Conservation (phyloP, 2,329 filamentous ascomycete genomes). For the Geosmithia morbida region DNA sequence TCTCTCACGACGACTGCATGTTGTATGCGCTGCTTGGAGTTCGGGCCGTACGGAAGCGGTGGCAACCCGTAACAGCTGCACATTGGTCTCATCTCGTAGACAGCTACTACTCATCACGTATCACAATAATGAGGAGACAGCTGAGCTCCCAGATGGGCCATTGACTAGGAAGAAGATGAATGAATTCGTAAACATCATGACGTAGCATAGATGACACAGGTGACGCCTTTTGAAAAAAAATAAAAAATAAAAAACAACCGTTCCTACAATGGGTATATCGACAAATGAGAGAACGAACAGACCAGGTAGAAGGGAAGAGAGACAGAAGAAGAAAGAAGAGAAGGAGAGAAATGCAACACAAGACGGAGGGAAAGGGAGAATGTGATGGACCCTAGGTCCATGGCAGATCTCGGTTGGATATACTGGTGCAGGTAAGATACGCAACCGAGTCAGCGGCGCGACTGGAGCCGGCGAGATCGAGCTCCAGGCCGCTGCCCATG, state of each 20-base stretch:
- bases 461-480: constrained; percentile 44
- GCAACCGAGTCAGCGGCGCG: constrained; percentile 25
- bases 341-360: neutral
- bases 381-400: constrained; percentile 21
- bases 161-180: neutral
- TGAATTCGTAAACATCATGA: neutral
- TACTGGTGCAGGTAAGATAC: constrained; percentile 35
- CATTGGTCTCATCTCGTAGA: too few relatives aligned
- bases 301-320: constrained; percentile 3
- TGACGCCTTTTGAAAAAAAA: neutral
- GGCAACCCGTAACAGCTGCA: too few relatives aligned
- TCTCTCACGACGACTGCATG: too few relatives aligned
- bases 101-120: too few relatives aligned
- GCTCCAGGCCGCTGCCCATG: constrained; percentile 72
- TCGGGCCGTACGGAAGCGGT: too few relatives aligned
- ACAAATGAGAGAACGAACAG: constrained; percentile 3
- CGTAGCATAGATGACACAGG: neutral
- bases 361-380: neutral
- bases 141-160: too few relatives aligned
- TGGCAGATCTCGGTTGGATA: constrained; percentile 33
- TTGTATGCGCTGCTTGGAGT: too few relatives aligned
- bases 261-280: neutral
- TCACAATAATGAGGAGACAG: neutral
- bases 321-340: neutral
- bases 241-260: neutral